These are phyloP conservation scores for Epichloe coenophiala DNA, from an alignment of 2,329 filamentous ascomycete species.

Conservation along the genomic window DNA sequence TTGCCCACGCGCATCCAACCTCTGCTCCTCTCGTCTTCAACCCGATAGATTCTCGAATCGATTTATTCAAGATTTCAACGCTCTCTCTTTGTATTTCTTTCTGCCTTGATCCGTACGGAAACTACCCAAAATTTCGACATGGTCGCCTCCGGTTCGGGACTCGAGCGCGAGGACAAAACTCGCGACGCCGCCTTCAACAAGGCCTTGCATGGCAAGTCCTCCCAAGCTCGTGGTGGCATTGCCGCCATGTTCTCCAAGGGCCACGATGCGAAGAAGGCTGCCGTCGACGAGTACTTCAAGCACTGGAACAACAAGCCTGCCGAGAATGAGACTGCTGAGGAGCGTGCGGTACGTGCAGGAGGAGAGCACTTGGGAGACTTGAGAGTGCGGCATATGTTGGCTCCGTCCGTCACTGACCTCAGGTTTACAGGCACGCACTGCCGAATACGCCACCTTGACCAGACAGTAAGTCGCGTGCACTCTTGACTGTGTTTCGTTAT, in stretches of 20 bases:
- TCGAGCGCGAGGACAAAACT: slow-evolving; percentile 71
- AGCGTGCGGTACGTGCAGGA: slow-evolving; percentile 50
- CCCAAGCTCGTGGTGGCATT: slow-evolving; percentile 58
- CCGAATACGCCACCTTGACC: slow-evolving; percentile 86
- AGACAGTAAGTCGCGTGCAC: slow-evolving; percentile 55
- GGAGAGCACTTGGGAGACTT: background rate
- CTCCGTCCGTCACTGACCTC: slow-evolving; percentile 7
- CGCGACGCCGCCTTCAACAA: slow-evolving; percentile 89
- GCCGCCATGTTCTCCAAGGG: slow-evolving; percentile 80
- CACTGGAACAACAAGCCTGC: slow-evolving; percentile 82
- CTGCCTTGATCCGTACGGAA: background rate
- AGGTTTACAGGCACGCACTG: slow-evolving; percentile 51
- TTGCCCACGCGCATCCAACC: background rate
- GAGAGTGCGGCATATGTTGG: background rate
- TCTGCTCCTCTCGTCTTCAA: slow-evolving; percentile 2
- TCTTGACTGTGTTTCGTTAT: background rate
- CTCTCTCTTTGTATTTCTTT: slow-evolving; percentile 4
- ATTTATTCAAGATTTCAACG: background rate
- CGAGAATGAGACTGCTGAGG: slow-evolving; percentile 68
- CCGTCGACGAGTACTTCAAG: slow-evolving; percentile 88
- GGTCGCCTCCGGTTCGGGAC: slow-evolving; percentile 28
- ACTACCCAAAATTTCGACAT: slow-evolving; percentile 23
- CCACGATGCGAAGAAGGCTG: slow-evolving; percentile 57
- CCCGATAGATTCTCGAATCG: background rate
- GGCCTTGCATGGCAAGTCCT: slow-evolving; percentile 65